Base-by-base conservation (phyloP, 495 filamentous ascomycete species). In the Tetracladium setigerum region DNA sequence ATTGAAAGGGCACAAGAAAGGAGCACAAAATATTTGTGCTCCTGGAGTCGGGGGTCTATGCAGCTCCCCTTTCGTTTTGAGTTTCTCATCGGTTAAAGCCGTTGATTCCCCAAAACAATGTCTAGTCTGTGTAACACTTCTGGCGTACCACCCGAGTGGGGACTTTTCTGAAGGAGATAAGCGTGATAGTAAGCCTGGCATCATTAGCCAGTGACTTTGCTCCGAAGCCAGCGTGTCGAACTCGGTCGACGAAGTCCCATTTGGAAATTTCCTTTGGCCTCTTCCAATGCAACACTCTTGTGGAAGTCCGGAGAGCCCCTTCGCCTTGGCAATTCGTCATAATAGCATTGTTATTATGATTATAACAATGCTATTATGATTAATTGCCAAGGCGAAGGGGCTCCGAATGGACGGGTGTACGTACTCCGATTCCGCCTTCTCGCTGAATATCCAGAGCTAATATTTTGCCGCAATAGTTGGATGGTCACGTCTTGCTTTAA, bases 161-260 rank as follows among this genome's bases (percentile, higher is more conserved):
- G 63, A 66, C 64, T 63, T 70, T 70, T 74, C 69, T 72, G 68
- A 72, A 72, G 69, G 71, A 70, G 71, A 72, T 56, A 74, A 71
- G 68, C 68, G 69, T 65, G 69, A 74, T 74, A 72, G 71, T 72
- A 72, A 72, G 71, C 46, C 63, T 66, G 58, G 62, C 41, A 61
- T 68, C 62, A 62, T 59, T 46, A 58, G 55, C 44, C 40, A 48
- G n/a, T 50, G 44, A 51, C 55, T 58, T 54, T 54, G 68, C 71
- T 71, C 71, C 67, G 69, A 67, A 74, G 69, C 71, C 71, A 72
- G 69, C 67, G 41, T 67, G 67, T 69, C 64, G 69, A 69, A 72
- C 68, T 74, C 56, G 69, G 69, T 68, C 69, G 62, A 68, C 67
- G 38, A 48, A 44, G 47, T 51, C 27, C 30, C 31, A 5, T 14